Conservation (phyloP, 2,329 filamentous ascomycete species). For the Tolypocladium amazonense region DNA sequence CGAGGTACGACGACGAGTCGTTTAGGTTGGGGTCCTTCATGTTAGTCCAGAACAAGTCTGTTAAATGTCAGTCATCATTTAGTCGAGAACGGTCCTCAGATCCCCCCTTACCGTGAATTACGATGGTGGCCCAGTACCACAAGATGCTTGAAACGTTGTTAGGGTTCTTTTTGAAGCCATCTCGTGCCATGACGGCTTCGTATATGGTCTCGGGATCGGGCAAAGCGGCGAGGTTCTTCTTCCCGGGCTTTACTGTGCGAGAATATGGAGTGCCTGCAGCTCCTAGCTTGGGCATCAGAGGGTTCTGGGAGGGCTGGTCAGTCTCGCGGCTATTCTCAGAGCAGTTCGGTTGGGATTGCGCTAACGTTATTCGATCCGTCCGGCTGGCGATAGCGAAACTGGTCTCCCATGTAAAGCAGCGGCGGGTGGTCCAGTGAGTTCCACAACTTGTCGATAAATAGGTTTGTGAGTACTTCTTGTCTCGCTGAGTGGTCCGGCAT, state of each 20-base stretch:
- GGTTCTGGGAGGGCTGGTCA: constrained; percentile 34
- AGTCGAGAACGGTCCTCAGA: fast-evolving
- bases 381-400: constrained; percentile 55
- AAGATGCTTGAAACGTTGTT: constrained; percentile 64
- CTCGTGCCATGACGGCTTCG: constrained; percentile 47
- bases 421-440: constrained; percentile 63
- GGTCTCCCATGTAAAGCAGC: constrained; percentile 49
- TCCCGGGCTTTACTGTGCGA: constrained; percentile 49
- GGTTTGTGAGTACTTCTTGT: constrained; percentile 52
- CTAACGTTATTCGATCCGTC: constrained; percentile 60
- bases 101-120: constrained; percentile 50
- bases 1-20: constrained; percentile 62
- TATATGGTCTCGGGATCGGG: constrained; percentile 57
- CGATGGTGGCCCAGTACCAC: constrained; percentile 64
- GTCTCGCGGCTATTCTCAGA: not conserved
- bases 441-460: constrained; percentile 61
- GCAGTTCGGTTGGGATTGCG: not conserved
- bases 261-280: constrained; percentile 59
- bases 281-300: constrained; percentile 52
- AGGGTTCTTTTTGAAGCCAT: constrained; percentile 45
- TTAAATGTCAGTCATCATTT: not conserved
- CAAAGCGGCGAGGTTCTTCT: constrained; percentile 49
- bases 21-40: constrained; percentile 46
- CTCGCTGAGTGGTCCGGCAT: constrained; percentile 52
- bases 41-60: constrained; percentile 63